Evolutionary conservation across 306 rosid species (phyloP), one percentile per base, ranked within the genome.

Genomic region (Alnus glutinosa): DNA sequence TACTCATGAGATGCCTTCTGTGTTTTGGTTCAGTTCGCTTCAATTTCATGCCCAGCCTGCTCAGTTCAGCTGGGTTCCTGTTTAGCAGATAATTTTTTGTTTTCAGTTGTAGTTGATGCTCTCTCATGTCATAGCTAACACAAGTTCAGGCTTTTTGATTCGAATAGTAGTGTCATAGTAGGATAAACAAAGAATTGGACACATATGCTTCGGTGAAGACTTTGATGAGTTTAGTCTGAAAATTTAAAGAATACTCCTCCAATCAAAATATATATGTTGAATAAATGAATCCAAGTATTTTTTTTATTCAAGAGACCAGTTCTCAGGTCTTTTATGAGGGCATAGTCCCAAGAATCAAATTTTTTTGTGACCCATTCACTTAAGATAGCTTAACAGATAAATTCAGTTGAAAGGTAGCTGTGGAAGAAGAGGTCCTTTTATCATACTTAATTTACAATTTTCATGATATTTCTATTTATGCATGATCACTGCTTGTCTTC

Each of bases 1-100:
- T 52, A 37, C 39, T 44, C 28, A 30, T 66, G 78, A 52, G 73
- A 63, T 36, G 42, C 52, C n/a, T 30, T 13, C 76, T 79, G 4
- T 68, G 32, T 68, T 57, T 55, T 67, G 32, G 32, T 76, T 59
- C 63, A 67, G 48, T 84, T 71, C 77, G 4, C 4, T 48, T 64
- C 30, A 4, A 68, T 39, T 39, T 39, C 30, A 42, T 19, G 2
- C 72, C 14, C 44, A 68, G 0, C 51, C 30, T 68, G 50, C 48
- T 18, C 44, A 32, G 69, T 62, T 62, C 44, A 32, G 32, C 69
- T 32, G 51, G 23, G 7, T n/a, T 68, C 23, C 7, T 67, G 15
- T 67, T 39, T 3, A 0, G 51, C 30, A 42, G 49, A 18, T 42
- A 6, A 10, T 9, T 67, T 48, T 23, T 59, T 68, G 32, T 68